phyloP scores from a whole-genome alignment of 2,329 filamentous ascomycete species.

The Alternaria brassicicola region DNA sequence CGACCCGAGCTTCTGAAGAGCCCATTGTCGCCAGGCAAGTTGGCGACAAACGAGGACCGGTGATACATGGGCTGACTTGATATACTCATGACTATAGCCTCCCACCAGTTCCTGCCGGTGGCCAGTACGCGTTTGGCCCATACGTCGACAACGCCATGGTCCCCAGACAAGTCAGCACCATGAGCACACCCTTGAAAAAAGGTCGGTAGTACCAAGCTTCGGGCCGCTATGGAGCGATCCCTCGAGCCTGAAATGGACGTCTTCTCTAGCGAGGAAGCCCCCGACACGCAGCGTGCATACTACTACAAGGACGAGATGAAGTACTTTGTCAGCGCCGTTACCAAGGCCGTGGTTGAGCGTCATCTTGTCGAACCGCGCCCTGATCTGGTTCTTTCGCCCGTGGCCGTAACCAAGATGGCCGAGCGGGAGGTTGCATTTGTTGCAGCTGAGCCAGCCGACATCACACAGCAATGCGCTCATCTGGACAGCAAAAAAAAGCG shows the following conservation, averaged over 20 bases:
- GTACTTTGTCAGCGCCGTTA: conserved; percentile 45
- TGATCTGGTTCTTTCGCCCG: conserved; percentile 37
- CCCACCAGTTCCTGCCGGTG: too few species aligned
- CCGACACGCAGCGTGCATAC: conserved; percentile 45
- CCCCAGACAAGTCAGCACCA: too few species aligned
- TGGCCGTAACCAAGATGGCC: conserved; percentile 36
- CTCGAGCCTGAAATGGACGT: conserved; percentile 43
- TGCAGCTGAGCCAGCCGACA: conserved; percentile 44
- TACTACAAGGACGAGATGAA: conserved; percentile 50
- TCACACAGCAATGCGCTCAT: conserved; percentile 29
- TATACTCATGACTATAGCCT: too few species aligned
- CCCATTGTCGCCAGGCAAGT: too few species aligned
- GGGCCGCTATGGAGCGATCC: not conserved
- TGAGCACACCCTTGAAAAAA: too few species aligned
- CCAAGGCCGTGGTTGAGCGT: conserved; percentile 50
- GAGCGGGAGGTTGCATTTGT: conserved; percentile 45
- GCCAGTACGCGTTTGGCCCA: too few species aligned
- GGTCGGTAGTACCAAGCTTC: not conserved
- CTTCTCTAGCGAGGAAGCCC: conserved; percentile 44
- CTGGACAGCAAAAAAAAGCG: conserved; percentile 38
- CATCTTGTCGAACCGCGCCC: conserved; percentile 43
- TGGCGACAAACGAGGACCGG: too few species aligned
- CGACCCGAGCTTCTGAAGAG: conserved; percentile 10
- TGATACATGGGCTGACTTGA: too few species aligned
- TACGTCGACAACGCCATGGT: too few species aligned